Percentiles rank a stretch among this genome's conserved stretches.
These are phyloP conservation scores for Neurospora pannonica DNA, from an alignment of 495 filamentous ascomycete genomes.

Conservation along the genomic window DNA sequence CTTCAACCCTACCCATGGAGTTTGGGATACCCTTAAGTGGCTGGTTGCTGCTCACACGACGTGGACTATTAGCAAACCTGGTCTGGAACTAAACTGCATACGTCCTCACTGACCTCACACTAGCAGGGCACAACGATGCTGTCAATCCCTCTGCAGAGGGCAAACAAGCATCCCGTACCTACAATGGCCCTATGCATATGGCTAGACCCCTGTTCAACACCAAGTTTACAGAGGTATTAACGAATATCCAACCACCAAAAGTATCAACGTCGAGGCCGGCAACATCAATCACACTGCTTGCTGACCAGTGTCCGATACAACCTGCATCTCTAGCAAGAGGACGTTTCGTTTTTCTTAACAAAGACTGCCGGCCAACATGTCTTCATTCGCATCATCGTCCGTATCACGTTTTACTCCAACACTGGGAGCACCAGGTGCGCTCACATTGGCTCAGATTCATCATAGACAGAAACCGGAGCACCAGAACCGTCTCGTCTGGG, in stretches of 20 bases:
- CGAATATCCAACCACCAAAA: not conserved
- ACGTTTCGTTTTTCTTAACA: not conserved
- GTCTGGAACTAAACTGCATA: not conserved
- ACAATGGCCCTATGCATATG: not conserved
- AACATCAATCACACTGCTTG: not conserved
- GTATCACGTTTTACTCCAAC: not conserved
- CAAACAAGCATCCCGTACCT: not conserved
- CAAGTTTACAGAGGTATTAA: not conserved
- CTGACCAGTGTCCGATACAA: not conserved
- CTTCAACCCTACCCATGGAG: not conserved
- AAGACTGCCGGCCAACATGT: not conserved
- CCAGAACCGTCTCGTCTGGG: constrained; percentile 7
- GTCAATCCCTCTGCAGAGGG: not conserved
- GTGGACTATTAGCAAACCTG: not conserved
- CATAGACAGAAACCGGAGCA: constrained; percentile 2
- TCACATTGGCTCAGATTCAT: not conserved
- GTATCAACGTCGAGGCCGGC: not conserved
- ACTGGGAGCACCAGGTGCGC: not conserved
- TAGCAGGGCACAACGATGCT: not conserved
- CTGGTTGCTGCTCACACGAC: not conserved
- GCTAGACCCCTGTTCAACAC: not conserved
- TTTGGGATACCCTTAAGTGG: not conserved
- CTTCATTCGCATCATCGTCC: not conserved
- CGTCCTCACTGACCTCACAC: not conserved
- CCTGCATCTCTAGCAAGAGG: not conserved